Evolutionary conservation across 2,329 filamentous ascomycete genomes (phyloP), one percentile per base, ranked within the genome.

Genomic region (Penicillium expansum): DNA sequence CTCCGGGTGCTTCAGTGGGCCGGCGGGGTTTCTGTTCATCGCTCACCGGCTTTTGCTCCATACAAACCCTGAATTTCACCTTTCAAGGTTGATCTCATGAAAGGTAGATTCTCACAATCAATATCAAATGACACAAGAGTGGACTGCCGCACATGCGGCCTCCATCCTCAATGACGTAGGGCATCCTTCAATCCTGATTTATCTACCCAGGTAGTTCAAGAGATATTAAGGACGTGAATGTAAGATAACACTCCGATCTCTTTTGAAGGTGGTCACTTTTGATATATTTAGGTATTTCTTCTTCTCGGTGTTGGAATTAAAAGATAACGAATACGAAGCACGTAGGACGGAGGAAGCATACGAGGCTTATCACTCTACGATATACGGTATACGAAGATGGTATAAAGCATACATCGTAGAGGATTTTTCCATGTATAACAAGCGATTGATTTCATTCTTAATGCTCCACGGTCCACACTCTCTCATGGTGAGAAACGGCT

Each of bases 1-100:
- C 43, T 30, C 38, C 49, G 54, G 58, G 52, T 45, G 41, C 55
- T 27, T 42, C 10, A 24, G 32, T 49, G 43, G 50, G 14, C 49
- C 49, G 35, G 50, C 39, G 41, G 43, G 43, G 51, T 18, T 18
- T 13, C 4, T 13, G 1, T 16, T 18, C 1, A 10, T 44, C 9
- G n/a, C n/a, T n/a, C 24, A 29, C 41, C 4, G 7, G 27, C 27
- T 20, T n/a, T 7, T 8, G 3, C 33, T 35, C 16, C 33, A 37
- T 37, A n/a, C 33, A 37, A n/a, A 11, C 20, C 13, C 38, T 24
- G 18, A 41, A 41, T 16, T 16, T n/a, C 14, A 35, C 5, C 16
- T 35, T 9, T 30, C 32, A 33, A 7, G 1, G 16, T 37, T 37
- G 35, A n/a, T 10, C 6, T 35, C 14, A 18, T 10, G 8, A 18